Base-by-base conservation (phyloP, 2,329 filamentous ascomycete species). In the Phoma herbarum region DNA sequence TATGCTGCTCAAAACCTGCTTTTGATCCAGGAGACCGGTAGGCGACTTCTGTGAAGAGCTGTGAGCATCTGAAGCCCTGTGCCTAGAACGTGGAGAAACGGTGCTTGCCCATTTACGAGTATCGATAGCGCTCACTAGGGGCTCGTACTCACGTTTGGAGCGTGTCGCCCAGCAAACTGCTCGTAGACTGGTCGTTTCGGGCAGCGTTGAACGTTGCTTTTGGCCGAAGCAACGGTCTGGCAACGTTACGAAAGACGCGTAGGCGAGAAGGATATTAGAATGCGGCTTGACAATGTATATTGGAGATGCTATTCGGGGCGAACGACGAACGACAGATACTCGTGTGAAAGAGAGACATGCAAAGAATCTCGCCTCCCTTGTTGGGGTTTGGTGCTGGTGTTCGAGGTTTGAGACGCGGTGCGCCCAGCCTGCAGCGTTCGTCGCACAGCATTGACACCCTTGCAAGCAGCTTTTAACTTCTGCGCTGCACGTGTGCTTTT, bases 401-500 rank as follows among this genome's bases (percentile, higher is more conserved):
- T 26, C 9, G 23, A 43, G 20, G 11, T 6, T 41, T 31, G 31
- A 31, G 42, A 16, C 12, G 35, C 42, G 26, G 10, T 45, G 48
- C 43, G 37, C 29, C n/a, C 33, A 43, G 33, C 20, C 35, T 47
- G 42, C 28, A 41, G 20, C 16, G 12, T 10, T n/a, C 22, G 44
- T 52, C 20, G 25, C 43, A 58, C 49, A 26, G 35, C 55, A 49
- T 58, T 16, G 26, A 11, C 18, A 14, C 35, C 20, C 20, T 45
- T 50, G 41, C 47, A 51, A 37, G n/a, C 23, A 35, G 29, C 23
- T 12, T 22, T 22, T 26, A 20, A n/a, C 23, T 41, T 23, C 18
- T 52, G 35, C 22, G 18, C n/a, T 22, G 55, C 48, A 57, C 48
- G 43, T 44, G 29, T 48, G 49, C 35, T 44, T 52, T 52, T 48